Percentiles rank a stretch among this genome's conserved stretches.
These are phyloP conservation scores for Colletotrichum echinochloae DNA, from an alignment of 2,329 filamentous ascomycete genomes.

Conservation along the genomic window DNA sequence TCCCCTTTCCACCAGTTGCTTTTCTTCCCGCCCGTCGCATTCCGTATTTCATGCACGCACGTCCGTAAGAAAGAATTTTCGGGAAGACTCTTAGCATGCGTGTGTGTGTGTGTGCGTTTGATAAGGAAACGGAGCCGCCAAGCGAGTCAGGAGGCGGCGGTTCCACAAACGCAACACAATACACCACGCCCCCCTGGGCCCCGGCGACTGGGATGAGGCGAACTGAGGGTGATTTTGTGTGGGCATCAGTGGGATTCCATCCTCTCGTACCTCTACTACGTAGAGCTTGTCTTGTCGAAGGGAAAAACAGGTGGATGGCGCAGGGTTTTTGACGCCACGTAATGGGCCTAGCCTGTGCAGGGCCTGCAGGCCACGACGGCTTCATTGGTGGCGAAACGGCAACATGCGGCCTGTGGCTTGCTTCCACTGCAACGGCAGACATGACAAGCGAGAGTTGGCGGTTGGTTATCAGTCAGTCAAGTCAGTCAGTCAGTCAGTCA, in stretches of 20 bases:
- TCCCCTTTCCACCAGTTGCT: neutral
- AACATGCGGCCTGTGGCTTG: conserved; percentile 1
- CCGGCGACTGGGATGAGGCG: conserved; percentile 11
- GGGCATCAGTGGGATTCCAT: neutral
- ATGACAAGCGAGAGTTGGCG: neutral
- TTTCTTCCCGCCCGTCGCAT: neutral
- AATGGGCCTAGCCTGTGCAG: conserved; percentile 23
- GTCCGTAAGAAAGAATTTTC: conserved; percentile 35
- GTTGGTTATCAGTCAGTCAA: neutral
- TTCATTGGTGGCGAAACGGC: conserved; percentile 14
- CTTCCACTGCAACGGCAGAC: neutral
- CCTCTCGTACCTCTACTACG: too few relatives aligned
- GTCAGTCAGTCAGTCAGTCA: neutral
- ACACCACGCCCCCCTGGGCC: too few relatives aligned
- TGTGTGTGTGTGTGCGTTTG: conserved; percentile 1
- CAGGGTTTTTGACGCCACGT: conserved; percentile 36
- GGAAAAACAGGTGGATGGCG: conserved; percentile 10
- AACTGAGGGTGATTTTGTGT: conserved; percentile 30
- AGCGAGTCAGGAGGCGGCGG: conserved; percentile 39
- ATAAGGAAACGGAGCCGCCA: conserved; percentile 29
- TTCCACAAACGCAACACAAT: too few relatives aligned
- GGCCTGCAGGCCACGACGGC: neutral
- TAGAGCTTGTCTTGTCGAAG: conserved; percentile 15
- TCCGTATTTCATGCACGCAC: conserved; percentile 14
- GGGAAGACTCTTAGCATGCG: conserved; percentile 17